Conservation (phyloP, 148 eudicot genomes). For the Suaeda aralocaspica region DNA sequence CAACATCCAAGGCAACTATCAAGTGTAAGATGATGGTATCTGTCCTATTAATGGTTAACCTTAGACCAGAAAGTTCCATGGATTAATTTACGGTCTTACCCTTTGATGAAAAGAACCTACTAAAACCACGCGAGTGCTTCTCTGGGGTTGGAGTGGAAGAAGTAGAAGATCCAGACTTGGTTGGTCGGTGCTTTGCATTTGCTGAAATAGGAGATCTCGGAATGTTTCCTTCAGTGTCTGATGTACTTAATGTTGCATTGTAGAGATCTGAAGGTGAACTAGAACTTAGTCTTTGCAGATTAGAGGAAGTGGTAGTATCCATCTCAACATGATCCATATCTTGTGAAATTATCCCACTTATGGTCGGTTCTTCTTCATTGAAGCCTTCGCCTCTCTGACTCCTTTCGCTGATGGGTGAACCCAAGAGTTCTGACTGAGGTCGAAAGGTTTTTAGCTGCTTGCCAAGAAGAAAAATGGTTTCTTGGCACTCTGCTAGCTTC, state of each 20-base stretch:
- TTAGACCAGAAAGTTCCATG: not conserved
- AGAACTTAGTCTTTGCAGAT: slow-evolving; percentile 44
- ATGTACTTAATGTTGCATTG: slow-evolving; percentile 47
- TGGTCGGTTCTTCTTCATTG: slow-evolving; percentile 54
- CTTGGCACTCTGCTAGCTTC: slow-evolving; percentile 88
- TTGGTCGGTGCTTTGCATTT: slow-evolving; percentile 52
- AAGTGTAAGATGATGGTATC: not conserved
- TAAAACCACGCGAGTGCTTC: slow-evolving; percentile 74
- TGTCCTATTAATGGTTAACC: not conserved
- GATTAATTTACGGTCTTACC: slow-evolving; percentile 44
- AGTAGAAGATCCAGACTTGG: slow-evolving; percentile 71
- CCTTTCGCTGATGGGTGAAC: slow-evolving; percentile 41
- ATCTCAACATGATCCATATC: slow-evolving; percentile 38
- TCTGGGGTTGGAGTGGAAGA: slow-evolving; percentile 76
- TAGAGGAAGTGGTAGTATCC: slow-evolving; percentile 35
- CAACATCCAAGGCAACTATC: not conserved
- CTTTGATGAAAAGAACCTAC: slow-evolving; percentile 83
- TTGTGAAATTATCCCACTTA: slow-evolving; percentile 35
- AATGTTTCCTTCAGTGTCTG: slow-evolving; percentile 46
- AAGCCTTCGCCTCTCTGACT: slow-evolving; percentile 36
- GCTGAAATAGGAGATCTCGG: slow-evolving; percentile 51
- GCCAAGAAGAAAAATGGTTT: slow-evolving; percentile 77
- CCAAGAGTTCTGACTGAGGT: slow-evolving; percentile 52
- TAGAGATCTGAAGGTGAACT: slow-evolving; percentile 49
- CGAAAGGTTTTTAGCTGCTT: slow-evolving; percentile 66